Conservation (phyloP, 805 yeast species). For the Kurtzmaniella cleridarum region DNA sequence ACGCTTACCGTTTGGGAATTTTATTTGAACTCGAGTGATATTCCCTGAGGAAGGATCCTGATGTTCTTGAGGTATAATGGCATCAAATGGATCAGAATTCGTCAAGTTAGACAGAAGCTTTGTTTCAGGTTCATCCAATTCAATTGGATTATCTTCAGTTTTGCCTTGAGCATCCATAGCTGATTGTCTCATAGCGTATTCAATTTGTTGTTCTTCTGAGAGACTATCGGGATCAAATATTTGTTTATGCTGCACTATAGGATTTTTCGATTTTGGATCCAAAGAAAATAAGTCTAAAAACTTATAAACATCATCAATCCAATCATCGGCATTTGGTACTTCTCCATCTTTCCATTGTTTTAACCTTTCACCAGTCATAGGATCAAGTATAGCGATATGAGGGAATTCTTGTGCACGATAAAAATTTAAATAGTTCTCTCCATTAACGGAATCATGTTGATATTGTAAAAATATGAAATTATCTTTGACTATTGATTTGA, state of each 20-base stretch:
- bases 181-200: conserved; percentile 67
- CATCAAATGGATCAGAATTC: conserved; percentile 39
- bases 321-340: conserved; percentile 54
- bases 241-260: conserved; percentile 55
- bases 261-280: conserved; percentile 59
- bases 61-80: conserved; percentile 46
- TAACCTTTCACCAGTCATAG: conserved; percentile 90
- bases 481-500: conserved; percentile 59
- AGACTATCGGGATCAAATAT: conserved; percentile 58
- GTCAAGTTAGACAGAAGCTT: not conserved
- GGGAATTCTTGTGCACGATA: conserved; percentile 73
- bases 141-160: conserved; percentile 23
- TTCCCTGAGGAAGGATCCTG: conserved; percentile 63
- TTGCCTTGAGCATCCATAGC: conserved; percentile 27
- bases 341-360: conserved; percentile 62
- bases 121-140: conserved; percentile 13
- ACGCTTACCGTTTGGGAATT: conserved; percentile 83
- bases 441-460: conserved; percentile 71
- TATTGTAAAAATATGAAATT: conserved; percentile 84
- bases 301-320: conserved; percentile 63
- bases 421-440: conserved; percentile 63
- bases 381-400: conserved; percentile 88
- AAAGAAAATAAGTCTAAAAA: conserved; percentile 65
- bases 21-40: conserved; percentile 76
- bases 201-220: conserved; percentile 81